A percentile compares a stretch with the other conserved stretches of the same genome.
Evolutionary conservation across 257 asterid genomes (phyloP).

Genomic region (Solanum ossicruentum): DNA sequence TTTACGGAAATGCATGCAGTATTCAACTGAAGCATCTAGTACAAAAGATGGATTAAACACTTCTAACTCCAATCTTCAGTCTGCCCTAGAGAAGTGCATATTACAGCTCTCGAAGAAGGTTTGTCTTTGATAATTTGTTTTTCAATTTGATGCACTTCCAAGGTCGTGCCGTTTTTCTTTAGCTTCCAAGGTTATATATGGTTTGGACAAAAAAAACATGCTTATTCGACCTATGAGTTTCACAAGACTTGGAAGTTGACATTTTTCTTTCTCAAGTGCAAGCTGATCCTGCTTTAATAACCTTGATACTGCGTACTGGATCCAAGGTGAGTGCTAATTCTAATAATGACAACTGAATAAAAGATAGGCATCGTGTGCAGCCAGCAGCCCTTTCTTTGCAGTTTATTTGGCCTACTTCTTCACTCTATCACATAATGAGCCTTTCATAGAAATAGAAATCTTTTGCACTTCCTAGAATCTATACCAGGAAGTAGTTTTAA

Average conservation of each 20-base stretch:
- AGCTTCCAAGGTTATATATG: not conserved
- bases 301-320: not conserved
- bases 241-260: not conserved
- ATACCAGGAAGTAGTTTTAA: not conserved
- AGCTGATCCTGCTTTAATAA: not conserved
- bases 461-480: not conserved
- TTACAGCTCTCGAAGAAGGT: constrained; percentile 29
- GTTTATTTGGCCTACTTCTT: not conserved
- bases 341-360: not conserved
- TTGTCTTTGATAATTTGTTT: not conserved
- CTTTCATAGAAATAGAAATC: not conserved
- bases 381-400: not conserved
- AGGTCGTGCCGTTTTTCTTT: not conserved
- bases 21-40: constrained; percentile 18
- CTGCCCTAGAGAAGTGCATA: constrained; percentile 33
- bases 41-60: constrained; percentile 8
- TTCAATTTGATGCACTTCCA: not conserved
- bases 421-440: not conserved
- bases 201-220: not conserved
- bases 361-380: not conserved
- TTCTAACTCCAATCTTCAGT: constrained; percentile 18
- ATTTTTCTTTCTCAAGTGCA: not conserved
- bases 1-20: constrained; percentile 20
- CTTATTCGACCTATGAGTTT: not conserved
- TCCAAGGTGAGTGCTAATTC: not conserved